Evolutionary conservation across 2,329 filamentous ascomycete species (phyloP), one percentile per base, ranked within the genome.

Genomic region (Phialophora expanda): DNA sequence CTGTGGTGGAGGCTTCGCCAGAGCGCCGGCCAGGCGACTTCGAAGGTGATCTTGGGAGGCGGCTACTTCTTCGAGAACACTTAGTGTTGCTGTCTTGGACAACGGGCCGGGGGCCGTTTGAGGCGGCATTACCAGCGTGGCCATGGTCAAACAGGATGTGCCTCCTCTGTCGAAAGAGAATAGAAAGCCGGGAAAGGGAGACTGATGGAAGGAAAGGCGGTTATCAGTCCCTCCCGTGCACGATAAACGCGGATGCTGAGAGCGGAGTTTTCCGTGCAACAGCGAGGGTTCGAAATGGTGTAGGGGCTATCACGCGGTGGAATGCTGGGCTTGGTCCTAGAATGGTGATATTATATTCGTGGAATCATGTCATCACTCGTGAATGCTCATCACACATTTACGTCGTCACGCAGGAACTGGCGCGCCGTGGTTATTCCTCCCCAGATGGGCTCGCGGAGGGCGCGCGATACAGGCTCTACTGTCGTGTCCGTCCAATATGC

Each of bases 41-140:
- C 69, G 69, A 34, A 72, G 70, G 7, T 56, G 56, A 14, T 61
- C 50, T 56, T 70, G 68, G 22, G 67, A 63, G 6, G 69, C 69
- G 24, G 61, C 62, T 53, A 72, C 67, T 60, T 72, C 70, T 46
- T 69, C 69, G 12, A 63, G 38, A 41, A 72, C 69, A 34, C 26
- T 71, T 3, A 34, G 51, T 20, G 60, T 56, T 22, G 60, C 20
- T 1, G 58, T 17, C n/a, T 62, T 60, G n/a, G 63, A 32, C 34
- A 55, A 44, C n/a, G 56, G 32, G 14, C 64, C 57, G 2, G 63
- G 64, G 24, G 64, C 64, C 3, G 48, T 14, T 22, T 28, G 48
- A 26, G 48, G 48, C 1, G 22, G 57, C 51, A 70, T 54, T 24
- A 62, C 66, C n/a, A 64, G 56, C 6, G 66, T 61, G 4, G 66